A percentile compares a stretch with the other conserved stretches of the same genome.
Evolutionary conservation across 805 yeast genomes (phyloP).

Genomic region (Ogataea pignaliae): DNA sequence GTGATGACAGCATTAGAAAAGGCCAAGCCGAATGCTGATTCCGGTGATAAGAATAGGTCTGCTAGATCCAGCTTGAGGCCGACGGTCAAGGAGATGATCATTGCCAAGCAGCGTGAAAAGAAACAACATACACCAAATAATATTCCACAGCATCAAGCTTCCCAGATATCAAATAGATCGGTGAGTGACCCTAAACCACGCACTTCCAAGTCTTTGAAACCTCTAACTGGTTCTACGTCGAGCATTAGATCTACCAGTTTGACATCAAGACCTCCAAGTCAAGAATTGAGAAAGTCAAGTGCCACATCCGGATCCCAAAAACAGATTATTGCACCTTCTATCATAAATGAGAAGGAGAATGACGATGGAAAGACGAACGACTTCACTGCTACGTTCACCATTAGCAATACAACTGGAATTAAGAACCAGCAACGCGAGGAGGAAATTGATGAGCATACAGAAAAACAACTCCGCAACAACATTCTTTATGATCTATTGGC

Average conservation of each 20-base stretch:
- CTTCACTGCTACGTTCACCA: constrained; percentile 13
- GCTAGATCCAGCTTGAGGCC: constrained; percentile 31
- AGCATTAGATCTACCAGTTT: constrained; percentile 3
- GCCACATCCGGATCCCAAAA: constrained; percentile 2
- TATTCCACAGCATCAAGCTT: background rate
- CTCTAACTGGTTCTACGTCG: constrained; percentile 1
- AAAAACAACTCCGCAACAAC: constrained; percentile 16
- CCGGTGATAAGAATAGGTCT: background rate
- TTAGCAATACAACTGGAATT: background rate
- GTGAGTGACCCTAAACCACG: constrained; percentile 8
- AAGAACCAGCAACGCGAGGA: background rate
- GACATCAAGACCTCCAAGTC: constrained; percentile 1
- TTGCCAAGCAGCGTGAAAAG: constrained; percentile 37
- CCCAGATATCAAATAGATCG: constrained; percentile 3
- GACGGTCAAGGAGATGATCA: constrained; percentile 45
- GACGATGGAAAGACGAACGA: constrained; percentile 13
- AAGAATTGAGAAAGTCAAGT: background rate
- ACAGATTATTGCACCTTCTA: background rate
- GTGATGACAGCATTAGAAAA: constrained; percentile 59
- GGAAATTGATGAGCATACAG: constrained; percentile 11
- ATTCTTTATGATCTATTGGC: constrained; percentile 20
- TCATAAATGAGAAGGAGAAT: constrained; percentile 9
- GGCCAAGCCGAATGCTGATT: constrained; percentile 40
- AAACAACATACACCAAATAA: constrained; percentile 3
- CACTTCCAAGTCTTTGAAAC: constrained; percentile 3